Conservation (phyloP, 2,329 filamentous ascomycete species). For the Hypoxylon sp. region DNA sequence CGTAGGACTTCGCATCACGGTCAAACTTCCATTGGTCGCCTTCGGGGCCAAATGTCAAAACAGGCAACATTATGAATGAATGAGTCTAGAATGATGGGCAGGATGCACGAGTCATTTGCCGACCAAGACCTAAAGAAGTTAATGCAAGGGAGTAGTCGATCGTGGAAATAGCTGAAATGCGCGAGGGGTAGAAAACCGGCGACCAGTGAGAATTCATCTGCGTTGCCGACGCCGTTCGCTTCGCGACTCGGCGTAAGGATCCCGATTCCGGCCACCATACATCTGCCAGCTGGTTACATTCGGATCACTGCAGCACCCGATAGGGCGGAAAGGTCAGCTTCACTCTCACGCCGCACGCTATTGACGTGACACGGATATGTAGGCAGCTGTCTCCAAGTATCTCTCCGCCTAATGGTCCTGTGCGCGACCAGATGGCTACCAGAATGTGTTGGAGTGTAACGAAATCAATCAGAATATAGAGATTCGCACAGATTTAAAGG, state of each 20-base stretch:
- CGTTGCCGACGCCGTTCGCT: conserved; percentile 2
- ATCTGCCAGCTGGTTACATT: conserved; percentile 1
- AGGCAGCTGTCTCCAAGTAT: neutral
- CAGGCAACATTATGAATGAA: conserved; percentile 36
- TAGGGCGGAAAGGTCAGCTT: conserved; percentile 5
- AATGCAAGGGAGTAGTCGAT: conserved; percentile 8
- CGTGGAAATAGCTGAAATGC: conserved; percentile 3
- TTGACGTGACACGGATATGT: neutral
- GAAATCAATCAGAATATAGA: neutral
- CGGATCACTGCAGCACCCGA: conserved; percentile 3
- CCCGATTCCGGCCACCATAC: conserved; percentile 14
- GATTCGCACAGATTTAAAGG: conserved; percentile 7
- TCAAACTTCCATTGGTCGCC: conserved; percentile 55
- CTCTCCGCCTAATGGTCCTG: neutral
- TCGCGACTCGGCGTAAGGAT: conserved; percentile 14
- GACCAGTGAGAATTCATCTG: conserved; percentile 9
- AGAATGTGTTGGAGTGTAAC: neutral
- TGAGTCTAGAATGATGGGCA: neutral
- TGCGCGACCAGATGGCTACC: neutral
- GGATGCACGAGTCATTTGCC: conserved; percentile 8
- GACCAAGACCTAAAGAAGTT: neutral
- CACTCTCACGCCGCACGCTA: neutral
- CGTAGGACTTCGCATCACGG: conserved; percentile 49
- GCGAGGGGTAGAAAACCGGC: conserved; percentile 20
- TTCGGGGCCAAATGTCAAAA: conserved; percentile 51